These are phyloP conservation scores for Microbotryum silenes-acaulis DNA, from an alignment of 1,284 basidiomycete genomes.

Conservation along the genomic window DNA sequence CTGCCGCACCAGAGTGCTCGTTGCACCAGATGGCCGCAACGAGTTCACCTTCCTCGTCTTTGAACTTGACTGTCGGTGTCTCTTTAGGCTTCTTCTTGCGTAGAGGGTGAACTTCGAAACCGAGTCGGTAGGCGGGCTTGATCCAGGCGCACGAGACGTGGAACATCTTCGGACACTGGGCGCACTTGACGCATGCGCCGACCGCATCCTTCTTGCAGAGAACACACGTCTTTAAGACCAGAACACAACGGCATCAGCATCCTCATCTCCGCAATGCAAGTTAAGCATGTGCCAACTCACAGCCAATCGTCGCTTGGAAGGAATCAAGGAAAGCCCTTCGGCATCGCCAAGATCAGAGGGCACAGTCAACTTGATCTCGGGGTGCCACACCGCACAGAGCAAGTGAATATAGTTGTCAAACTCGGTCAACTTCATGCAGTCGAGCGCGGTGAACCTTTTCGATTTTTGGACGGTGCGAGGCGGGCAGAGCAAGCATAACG, in stretches of 20 bases:
- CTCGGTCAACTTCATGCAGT: conserved; percentile 87
- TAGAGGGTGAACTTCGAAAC: conserved; percentile 79
- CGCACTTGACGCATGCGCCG: conserved; percentile 76
- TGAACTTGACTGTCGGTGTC: conserved; percentile 66
- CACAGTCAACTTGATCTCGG: conserved; percentile 73
- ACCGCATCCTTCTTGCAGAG: conserved; percentile 56
- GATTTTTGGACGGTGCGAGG: no score
- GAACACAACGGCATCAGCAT: conserved; percentile 32
- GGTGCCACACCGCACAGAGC: conserved; percentile 78
- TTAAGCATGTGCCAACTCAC: conserved; percentile 23
- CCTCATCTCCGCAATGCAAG: not conserved
- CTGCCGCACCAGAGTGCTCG: not conserved
- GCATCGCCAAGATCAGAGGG: conserved; percentile 57
- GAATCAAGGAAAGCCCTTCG: conserved; percentile 76
- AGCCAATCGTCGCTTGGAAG: conserved; percentile 39
- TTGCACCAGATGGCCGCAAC: no score
- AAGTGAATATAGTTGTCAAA: conserved; percentile 84
- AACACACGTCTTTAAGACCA: conserved; percentile 46
- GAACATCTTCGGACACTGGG: conserved; percentile 68
- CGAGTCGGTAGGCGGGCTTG: conserved; percentile 66
- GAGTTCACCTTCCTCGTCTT: conserved; percentile 50
- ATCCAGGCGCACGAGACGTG: conserved; percentile 85
- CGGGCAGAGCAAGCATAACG: not conserved
- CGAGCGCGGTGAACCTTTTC: conserved; percentile 49
- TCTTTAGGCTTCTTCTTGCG: conserved; percentile 56